phyloP scores from a whole-genome alignment of 345 rosid genomes.

The Sisymbrium altissimum region DNA sequence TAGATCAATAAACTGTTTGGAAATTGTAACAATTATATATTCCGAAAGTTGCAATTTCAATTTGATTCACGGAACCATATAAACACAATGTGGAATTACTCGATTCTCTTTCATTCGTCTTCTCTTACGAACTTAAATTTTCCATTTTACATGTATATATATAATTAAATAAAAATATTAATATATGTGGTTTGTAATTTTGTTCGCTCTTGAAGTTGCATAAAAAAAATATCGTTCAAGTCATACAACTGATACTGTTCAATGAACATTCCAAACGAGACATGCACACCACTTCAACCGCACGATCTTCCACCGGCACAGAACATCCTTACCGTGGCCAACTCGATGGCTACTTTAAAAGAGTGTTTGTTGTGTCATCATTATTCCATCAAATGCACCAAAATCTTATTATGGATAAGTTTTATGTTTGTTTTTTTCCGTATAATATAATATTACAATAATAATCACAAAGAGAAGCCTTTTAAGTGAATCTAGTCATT shows the following conservation, averaged over 20 bases:
- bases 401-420: constrained; percentile 19
- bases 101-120: neutral
- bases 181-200: neutral
- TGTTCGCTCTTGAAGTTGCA: neutral
- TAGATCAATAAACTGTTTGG: neutral
- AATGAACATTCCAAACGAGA: neutral
- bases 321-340: neutral
- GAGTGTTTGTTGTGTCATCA: constrained; percentile 8
- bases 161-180: neutral
- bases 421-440: neutral
- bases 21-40: neutral
- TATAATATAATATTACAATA: neutral
- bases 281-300: constrained; percentile 21
- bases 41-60: neutral
- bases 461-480: neutral
- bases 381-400: constrained; percentile 9
- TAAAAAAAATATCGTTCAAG: neutral
- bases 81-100: too few species aligned
- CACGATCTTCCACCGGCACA: constrained; percentile 26
- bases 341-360: neutral
- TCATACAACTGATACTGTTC: neutral
- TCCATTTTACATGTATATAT: neutral
- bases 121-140: neutral
- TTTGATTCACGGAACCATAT: neutral
- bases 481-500: constrained; percentile 1